A percentile compares a stretch with the other conserved stretches of the same genome.
phyloP scores from a whole-genome alignment of 1,284 basidiomycete species.

The Sparassis latifolia region DNA sequence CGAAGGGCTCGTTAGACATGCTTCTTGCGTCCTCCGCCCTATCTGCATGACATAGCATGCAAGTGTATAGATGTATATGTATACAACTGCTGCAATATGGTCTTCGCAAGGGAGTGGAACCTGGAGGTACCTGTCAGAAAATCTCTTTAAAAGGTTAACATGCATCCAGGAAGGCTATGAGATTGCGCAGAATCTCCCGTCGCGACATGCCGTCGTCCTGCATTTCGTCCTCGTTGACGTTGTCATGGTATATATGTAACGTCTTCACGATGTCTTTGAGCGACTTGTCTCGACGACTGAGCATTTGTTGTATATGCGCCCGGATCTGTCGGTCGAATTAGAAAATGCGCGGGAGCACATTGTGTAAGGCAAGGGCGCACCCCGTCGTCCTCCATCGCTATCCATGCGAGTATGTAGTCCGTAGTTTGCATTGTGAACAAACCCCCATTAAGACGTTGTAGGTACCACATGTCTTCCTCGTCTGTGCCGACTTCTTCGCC shows the following conservation, averaged over 20 bases:
- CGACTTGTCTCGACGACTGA: slow-evolving; percentile 64
- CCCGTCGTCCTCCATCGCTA: slow-evolving; percentile 97
- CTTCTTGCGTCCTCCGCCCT: slow-evolving; percentile 65
- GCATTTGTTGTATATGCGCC: slow-evolving; percentile 66
- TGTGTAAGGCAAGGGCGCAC: slow-evolving; percentile 39
- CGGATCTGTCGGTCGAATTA: slow-evolving; percentile 46
- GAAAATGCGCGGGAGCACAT: background rate
- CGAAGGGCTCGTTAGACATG: slow-evolving; percentile 92
- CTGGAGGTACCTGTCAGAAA: too few species aligned
- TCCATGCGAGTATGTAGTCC: slow-evolving; percentile 93
- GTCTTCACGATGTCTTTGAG: slow-evolving; percentile 62
- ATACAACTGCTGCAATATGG: too few species aligned
- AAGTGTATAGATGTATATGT: background rate
- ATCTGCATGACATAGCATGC: slow-evolving; percentile 14
- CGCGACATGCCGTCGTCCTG: slow-evolving; percentile 41
- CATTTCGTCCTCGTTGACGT: slow-evolving; percentile 53
- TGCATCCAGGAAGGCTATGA: slow-evolving; percentile 59
- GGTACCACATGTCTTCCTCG: slow-evolving; percentile 76
- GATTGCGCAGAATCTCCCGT: slow-evolving; percentile 60
- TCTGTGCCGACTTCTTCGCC: slow-evolving; percentile 55
- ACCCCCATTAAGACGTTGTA: slow-evolving; percentile 80
- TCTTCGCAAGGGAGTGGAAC: too few species aligned
- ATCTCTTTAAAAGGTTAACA: slow-evolving; percentile 12
- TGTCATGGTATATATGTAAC: slow-evolving; percentile 62
- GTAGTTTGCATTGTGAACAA: slow-evolving; percentile 85